These are phyloP conservation scores for Isatis lusitanica DNA, from an alignment of 441 rosid species.

Conservation along the genomic window DNA sequence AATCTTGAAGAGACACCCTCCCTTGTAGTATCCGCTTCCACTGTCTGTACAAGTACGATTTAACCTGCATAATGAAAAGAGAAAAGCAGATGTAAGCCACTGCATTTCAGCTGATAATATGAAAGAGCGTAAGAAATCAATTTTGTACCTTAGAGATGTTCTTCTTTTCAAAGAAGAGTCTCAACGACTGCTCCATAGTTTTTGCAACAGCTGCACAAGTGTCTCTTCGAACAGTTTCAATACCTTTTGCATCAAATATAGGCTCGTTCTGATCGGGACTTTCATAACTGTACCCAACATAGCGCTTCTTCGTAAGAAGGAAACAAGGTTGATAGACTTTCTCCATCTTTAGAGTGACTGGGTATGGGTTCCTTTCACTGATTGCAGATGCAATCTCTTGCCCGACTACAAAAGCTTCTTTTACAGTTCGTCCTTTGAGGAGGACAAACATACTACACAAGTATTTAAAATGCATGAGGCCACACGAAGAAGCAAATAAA, in stretches of 20 bases:
- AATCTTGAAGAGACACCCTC: conserved; percentile 88
- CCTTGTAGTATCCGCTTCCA: conserved; percentile 88
- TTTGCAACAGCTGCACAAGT: conserved; percentile 87
- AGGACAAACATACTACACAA: conserved; percentile 92
- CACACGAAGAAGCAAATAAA: conserved; percentile 12
- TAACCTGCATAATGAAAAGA: conserved; percentile 50
- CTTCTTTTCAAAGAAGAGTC: conserved; percentile 74
- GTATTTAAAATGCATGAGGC: conserved; percentile 23
- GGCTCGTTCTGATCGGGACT: conserved; percentile 74
- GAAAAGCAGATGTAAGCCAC: conserved; percentile 20
- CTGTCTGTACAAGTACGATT: conserved; percentile 81
- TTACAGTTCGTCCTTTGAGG: conserved; percentile 73
- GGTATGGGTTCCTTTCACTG: conserved; percentile 87
- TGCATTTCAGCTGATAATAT: not conserved
- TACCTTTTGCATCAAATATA: conserved; percentile 92
- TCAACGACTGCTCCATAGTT: conserved; percentile 86
- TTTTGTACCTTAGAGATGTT: conserved; percentile 59
- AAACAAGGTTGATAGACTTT: conserved; percentile 94
- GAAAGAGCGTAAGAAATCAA: not conserved
- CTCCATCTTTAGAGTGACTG: conserved; percentile 92
- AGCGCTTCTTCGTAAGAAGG: conserved; percentile 95
- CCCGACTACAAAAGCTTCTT: conserved; percentile 77
- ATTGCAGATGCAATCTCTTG: conserved; percentile 84
- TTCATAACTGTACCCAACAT: conserved; percentile 95
- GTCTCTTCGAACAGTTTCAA: conserved; percentile 97